Conservation (phyloP, 495 filamentous ascomycete genomes). For the Pyronema domesticum region DNA sequence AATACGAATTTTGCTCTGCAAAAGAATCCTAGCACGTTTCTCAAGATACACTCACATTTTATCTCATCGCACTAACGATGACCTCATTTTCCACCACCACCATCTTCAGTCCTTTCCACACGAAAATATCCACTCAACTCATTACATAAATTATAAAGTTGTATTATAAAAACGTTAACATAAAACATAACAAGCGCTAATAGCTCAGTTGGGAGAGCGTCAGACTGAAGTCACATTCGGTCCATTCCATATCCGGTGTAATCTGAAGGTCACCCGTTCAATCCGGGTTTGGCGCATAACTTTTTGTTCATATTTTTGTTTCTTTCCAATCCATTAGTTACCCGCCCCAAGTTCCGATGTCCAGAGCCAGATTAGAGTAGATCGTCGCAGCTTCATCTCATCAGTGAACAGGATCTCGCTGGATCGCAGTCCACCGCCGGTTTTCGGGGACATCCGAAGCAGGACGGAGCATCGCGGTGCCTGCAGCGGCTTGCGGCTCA, state of each 20-base stretch:
- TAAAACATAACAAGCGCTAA: conserved; percentile 6
- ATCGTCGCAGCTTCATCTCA: neutral
- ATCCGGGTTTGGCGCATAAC: conserved; percentile 12
- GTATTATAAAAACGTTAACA: neutral
- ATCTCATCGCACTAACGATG: too few relatives aligned
- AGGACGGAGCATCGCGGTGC: neutral
- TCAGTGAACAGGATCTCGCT: neutral
- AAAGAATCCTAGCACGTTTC: too few relatives aligned
- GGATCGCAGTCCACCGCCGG: neutral
- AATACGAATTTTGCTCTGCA: too few relatives aligned
- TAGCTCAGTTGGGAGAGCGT: conserved; percentile 17
- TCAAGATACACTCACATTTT: too few relatives aligned
- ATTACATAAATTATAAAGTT: too few relatives aligned
- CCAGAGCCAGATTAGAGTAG: neutral
- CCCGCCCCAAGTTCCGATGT: neutral
- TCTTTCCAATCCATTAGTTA: neutral
- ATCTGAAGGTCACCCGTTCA: conserved; percentile 16
- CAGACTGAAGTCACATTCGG: conserved; percentile 10
- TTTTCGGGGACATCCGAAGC: neutral
- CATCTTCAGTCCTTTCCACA: too few relatives aligned
- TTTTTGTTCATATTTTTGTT: neutral
- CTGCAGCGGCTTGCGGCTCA: neutral
- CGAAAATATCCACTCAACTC: too few relatives aligned
- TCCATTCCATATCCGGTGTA: conserved; percentile 2
- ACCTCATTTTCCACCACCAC: too few relatives aligned